These are phyloP conservation scores for Kurtzmaniella quercitrusa DNA, from an alignment of 1,139 yeast species.

Conservation along the genomic window DNA sequence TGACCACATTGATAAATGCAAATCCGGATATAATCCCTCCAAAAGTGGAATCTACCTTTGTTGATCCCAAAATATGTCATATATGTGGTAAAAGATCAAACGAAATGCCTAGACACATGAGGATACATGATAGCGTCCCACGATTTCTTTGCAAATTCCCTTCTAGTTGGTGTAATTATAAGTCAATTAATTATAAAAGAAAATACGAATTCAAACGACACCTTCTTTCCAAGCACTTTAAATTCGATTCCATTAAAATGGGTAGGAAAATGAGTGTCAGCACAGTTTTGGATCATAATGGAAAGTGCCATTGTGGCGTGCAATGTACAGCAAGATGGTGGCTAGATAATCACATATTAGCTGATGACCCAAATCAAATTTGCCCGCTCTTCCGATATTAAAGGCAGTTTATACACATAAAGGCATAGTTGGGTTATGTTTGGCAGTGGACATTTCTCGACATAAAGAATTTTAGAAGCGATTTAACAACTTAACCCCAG, in stretches of 20 bases:
- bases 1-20: constrained; percentile 25
- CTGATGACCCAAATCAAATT: constrained; percentile 16
- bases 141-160: constrained; percentile 46
- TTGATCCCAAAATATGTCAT: constrained; percentile 14
- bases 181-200: constrained; percentile 43
- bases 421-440: too few relatives aligned
- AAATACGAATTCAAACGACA: constrained; percentile 49
- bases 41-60: constrained; percentile 16
- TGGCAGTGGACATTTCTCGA: too few relatives aligned
- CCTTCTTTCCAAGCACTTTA: constrained; percentile 41
- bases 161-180: constrained; percentile 38
- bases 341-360: constrained; percentile 40
- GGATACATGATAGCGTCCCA: constrained; percentile 45
- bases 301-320: constrained; percentile 40
- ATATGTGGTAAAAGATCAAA: constrained; percentile 20
- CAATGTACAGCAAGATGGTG: constrained; percentile 36
- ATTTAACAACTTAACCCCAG: too few relatives aligned
- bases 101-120: constrained; percentile 30
- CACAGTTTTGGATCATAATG: constrained; percentile 42
- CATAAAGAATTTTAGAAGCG: too few relatives aligned
- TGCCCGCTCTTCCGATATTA: constrained; percentile 15
- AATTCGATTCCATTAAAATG: constrained; percentile 39
- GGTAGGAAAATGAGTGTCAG: constrained; percentile 35
- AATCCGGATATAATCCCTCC: constrained; percentile 22
- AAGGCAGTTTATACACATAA: background rate